A percentile compares a stretch with the other conserved stretches of the same genome.
These are phyloP conservation scores for Diaporthe sp. DNA, from an alignment of 2,329 filamentous ascomycete genomes.

Conservation along the genomic window DNA sequence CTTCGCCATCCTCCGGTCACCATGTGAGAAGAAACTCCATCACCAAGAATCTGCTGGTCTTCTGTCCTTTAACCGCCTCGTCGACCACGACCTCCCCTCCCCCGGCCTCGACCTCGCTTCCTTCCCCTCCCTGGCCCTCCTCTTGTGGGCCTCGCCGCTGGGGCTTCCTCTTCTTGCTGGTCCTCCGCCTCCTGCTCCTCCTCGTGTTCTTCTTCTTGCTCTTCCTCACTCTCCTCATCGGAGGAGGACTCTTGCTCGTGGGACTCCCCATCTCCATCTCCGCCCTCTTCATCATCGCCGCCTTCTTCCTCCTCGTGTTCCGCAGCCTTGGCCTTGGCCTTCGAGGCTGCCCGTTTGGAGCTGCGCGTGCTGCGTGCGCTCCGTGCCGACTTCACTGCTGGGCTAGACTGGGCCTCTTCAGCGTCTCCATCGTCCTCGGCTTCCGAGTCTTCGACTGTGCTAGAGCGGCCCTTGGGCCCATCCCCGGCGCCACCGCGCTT, in stretches of 20 bases:
- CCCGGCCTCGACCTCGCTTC: slow-evolving; percentile 51
- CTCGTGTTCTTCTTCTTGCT: slow-evolving; percentile 46
- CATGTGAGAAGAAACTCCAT: neutral
- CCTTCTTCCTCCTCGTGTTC: slow-evolving; percentile 51
- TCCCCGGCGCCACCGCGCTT: slow-evolving; percentile 57
- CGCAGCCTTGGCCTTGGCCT: slow-evolving; percentile 53
- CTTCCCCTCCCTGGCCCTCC: slow-evolving; percentile 52
- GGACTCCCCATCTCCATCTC: slow-evolving; percentile 54
- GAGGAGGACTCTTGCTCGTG: slow-evolving; percentile 48
- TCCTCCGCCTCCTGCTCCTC: slow-evolving; percentile 40
- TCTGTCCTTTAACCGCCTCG: slow-evolving; percentile 4
- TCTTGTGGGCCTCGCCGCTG: slow-evolving; percentile 54
- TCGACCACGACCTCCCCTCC: slow-evolving; percentile 43
- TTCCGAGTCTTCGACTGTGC: slow-evolving; percentile 68
- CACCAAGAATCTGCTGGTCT: neutral
- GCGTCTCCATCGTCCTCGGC: slow-evolving; percentile 53
- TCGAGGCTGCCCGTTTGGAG: slow-evolving; percentile 58
- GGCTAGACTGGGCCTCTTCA: slow-evolving; percentile 52
- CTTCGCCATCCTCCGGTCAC: neutral
- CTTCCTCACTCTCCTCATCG: slow-evolving; percentile 44
- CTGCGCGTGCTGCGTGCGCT: slow-evolving; percentile 55
- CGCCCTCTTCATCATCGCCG: slow-evolving; percentile 50
- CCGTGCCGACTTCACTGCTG: slow-evolving; percentile 54
- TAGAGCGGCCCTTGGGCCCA: slow-evolving; percentile 56
- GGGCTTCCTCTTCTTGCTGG: slow-evolving; percentile 52